Evolutionary conservation across 768 basidiomycete genomes (phyloP).

Genomic region (Tylopilus vinaceipallidus): DNA sequence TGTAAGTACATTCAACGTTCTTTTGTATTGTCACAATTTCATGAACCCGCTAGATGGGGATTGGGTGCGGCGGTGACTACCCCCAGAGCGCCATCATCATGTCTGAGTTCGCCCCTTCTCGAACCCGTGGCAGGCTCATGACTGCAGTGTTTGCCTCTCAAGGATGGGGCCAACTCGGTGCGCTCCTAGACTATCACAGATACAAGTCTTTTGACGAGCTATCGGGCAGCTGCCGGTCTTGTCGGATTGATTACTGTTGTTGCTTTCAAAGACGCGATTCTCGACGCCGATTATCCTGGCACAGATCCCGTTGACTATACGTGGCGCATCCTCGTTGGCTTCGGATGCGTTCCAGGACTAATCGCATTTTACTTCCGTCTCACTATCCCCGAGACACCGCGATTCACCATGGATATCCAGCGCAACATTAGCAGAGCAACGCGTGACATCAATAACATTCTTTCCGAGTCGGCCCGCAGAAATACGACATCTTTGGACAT

Average conservation of each 20-base stretch:
- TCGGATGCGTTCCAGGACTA: constrained; percentile 77
- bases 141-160: constrained; percentile 81
- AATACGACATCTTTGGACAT: constrained; percentile 45
- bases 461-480: constrained; percentile 39
- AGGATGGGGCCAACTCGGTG: constrained; percentile 87
- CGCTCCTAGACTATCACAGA: constrained; percentile 18
- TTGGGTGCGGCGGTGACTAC: constrained; percentile 88
- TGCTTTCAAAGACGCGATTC: constrained; percentile 60
- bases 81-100: constrained; percentile 81
- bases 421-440: constrained; percentile 71
- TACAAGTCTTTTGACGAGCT: background rate
- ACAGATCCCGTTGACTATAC: constrained; percentile 62
- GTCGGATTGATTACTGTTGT: constrained; percentile 59
- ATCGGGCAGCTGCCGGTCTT: constrained; percentile 54
- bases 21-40: background rate
- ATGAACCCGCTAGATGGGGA: constrained; percentile 49
- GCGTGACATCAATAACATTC: constrained; percentile 64
- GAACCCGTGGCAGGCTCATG: constrained; percentile 83
- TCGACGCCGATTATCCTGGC: constrained; percentile 38
- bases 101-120: constrained; percentile 82
- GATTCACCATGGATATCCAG: constrained; percentile 89
- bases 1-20: constrained; percentile 28
- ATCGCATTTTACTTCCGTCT: constrained; percentile 86
- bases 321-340: constrained; percentile 86
- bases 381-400: constrained; percentile 90